phyloP scores from a whole-genome alignment of 352 stramenopile species.

The Phytopythium litorale region DNA sequence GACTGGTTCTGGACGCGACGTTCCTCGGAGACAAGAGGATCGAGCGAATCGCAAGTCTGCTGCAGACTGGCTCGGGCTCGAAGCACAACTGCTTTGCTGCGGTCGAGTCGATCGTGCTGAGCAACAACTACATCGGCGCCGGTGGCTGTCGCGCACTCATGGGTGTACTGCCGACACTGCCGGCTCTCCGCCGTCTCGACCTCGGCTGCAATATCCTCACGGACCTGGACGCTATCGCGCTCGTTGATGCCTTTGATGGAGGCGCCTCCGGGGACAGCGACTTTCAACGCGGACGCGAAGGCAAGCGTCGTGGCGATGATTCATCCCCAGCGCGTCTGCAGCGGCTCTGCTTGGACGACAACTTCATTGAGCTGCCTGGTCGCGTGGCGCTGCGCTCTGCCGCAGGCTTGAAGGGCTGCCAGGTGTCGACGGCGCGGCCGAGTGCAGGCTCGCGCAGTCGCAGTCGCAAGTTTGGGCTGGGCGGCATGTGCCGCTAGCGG shows the following conservation, averaged over 20 bases:
- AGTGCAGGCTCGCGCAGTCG: not conserved
- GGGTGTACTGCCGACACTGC: constrained; percentile 18
- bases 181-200: constrained; percentile 24
- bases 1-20: constrained; percentile 49
- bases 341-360: constrained; percentile 26
- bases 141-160: constrained; percentile 34
- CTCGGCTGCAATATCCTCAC: constrained; percentile 60
- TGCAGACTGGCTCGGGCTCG: constrained; percentile 13
- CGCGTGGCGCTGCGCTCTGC: constrained; percentile 18
- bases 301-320: not conserved
- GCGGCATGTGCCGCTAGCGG: not conserved
- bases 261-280: not conserved
- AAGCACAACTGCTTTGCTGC: constrained; percentile 20
- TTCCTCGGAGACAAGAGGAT: constrained; percentile 46
- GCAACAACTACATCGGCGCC: constrained; percentile 61
- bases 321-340: constrained; percentile 1
- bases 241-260: constrained; percentile 20
- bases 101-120: constrained; percentile 35
- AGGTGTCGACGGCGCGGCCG: not conserved
- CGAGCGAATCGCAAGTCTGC: constrained; percentile 25
- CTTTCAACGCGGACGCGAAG: not conserved
- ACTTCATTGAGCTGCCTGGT: constrained; percentile 25
- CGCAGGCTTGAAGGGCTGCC: not conserved
- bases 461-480: not conserved
- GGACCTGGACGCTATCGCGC: constrained; percentile 34